Conservation (phyloP, 2,329 filamentous ascomycete species). For the Trematosphaeria pertusa region DNA sequence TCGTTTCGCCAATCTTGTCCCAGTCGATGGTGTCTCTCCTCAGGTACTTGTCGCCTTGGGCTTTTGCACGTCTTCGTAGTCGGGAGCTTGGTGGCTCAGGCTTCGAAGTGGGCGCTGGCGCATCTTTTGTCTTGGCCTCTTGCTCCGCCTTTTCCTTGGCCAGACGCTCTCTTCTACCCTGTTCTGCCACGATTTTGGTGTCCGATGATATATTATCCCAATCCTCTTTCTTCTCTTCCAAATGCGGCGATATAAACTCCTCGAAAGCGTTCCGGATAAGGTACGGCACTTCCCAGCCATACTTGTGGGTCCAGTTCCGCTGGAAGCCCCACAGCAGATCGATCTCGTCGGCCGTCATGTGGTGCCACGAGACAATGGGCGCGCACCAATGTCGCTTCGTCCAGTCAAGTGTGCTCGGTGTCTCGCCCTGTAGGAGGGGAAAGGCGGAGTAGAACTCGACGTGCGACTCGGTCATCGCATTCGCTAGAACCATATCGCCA, state of each 20-base stretch:
- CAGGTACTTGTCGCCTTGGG: conserved; percentile 3
- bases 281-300: conserved; percentile 44
- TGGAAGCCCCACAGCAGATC: conserved; percentile 41
- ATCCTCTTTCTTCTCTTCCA: conserved; percentile 31
- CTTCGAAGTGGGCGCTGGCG: too few relatives aligned
- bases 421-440: conserved; percentile 54
- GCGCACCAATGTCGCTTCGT: conserved; percentile 51
- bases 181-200: conserved; percentile 20
- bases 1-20: conserved; percentile 22
- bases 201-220: conserved; percentile 48
- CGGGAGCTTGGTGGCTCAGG: too few relatives aligned
- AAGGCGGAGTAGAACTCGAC: conserved; percentile 48
- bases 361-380: conserved; percentile 50
- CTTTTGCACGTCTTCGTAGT: conserved; percentile 8
- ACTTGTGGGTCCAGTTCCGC: conserved; percentile 37
- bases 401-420: conserved; percentile 49
- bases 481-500: conserved; percentile 46
- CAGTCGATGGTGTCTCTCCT: conserved; percentile 17
- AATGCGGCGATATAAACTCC: conserved; percentile 37
- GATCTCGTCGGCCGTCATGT: conserved; percentile 30
- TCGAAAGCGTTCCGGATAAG: conserved; percentile 43
- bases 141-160: conserved; percentile 21
- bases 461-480: conserved; percentile 41
- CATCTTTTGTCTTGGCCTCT: conserved; percentile 8
- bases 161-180: conserved; percentile 26